Conservation (phyloP, 2,329 filamentous ascomycete species). For the Trichophaea hybrida region DNA sequence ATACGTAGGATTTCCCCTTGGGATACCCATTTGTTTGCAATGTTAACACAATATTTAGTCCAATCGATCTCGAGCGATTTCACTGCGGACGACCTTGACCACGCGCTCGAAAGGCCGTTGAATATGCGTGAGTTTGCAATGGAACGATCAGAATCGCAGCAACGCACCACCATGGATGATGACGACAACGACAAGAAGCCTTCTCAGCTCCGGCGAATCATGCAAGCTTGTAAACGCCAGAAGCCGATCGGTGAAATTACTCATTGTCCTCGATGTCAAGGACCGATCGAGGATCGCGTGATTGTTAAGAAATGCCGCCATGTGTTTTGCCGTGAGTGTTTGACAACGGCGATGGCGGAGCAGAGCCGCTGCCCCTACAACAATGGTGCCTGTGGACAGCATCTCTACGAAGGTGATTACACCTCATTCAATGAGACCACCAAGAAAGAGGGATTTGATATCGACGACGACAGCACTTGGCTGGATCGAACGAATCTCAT, state of each 20-base stretch:
- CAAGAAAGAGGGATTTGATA: neutral
- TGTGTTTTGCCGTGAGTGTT: constrained; percentile 46
- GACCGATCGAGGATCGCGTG: constrained; percentile 44
- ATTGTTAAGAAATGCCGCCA: constrained; percentile 47
- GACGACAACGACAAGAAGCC: constrained; percentile 7
- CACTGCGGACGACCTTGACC: no score
- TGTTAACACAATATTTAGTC: neutral
- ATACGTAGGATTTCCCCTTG: constrained; percentile 35
- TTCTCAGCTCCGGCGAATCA: constrained; percentile 8
- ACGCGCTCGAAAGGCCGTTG: no score
- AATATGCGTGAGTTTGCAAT: no score
- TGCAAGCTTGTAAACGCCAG: neutral
- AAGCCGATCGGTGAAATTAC: constrained; percentile 2
- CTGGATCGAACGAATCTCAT: neutral
- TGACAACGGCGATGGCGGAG: neutral
- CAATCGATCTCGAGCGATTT: neutral
- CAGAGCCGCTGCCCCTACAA: neutral
- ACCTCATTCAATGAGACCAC: no score
- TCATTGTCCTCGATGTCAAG: constrained; percentile 37
- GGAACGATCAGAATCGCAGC: neutral
- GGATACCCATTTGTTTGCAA: no score
- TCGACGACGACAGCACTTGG: neutral
- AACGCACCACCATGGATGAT: neutral
- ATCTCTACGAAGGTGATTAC: neutral
- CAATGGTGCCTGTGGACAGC: neutral